These are phyloP conservation scores for Solanum chacoense DNA, from an alignment of 305 asterid genomes.

Conservation along the genomic window DNA sequence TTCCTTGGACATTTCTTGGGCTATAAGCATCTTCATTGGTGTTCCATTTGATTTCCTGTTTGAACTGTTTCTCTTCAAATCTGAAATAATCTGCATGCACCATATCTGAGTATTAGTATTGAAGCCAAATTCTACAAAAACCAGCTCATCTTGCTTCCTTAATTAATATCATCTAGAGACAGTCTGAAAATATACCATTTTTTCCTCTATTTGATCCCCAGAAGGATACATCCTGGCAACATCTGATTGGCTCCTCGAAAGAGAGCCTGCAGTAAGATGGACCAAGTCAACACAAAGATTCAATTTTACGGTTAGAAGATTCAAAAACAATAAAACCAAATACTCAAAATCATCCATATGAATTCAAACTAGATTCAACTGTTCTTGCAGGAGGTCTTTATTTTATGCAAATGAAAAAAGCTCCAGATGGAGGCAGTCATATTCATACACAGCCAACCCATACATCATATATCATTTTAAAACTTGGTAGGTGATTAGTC, in stretches of 20 bases:
- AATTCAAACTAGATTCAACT: not conserved
- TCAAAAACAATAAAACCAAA: not conserved
- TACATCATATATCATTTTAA: not conserved
- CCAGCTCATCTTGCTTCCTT: not conserved
- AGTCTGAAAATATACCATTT: constrained; percentile 36
- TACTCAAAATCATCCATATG: not conserved
- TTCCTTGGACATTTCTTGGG: constrained; percentile 92
- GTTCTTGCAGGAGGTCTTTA: not conserved
- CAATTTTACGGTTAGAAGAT: not conserved
- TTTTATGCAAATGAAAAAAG: not conserved
- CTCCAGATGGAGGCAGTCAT: not conserved
- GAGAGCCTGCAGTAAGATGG: constrained; percentile 41
- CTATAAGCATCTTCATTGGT: constrained; percentile 89
- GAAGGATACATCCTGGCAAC: constrained; percentile 47
- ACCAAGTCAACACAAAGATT: not conserved
- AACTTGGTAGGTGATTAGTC: not conserved
- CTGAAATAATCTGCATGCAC: constrained; percentile 54
- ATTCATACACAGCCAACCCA: not conserved
- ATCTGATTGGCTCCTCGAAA: constrained; percentile 68
- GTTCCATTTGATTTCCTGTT: constrained; percentile 48
- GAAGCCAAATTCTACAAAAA: constrained; percentile 1
- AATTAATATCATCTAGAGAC: not conserved
- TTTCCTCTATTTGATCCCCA: constrained; percentile 45
- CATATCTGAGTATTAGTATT: constrained; percentile 11
- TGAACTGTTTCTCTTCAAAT: constrained; percentile 31